These are phyloP conservation scores for Microstegium vimineum DNA, from an alignment of 176 grass and related monocot genomes.

Conservation along the genomic window DNA sequence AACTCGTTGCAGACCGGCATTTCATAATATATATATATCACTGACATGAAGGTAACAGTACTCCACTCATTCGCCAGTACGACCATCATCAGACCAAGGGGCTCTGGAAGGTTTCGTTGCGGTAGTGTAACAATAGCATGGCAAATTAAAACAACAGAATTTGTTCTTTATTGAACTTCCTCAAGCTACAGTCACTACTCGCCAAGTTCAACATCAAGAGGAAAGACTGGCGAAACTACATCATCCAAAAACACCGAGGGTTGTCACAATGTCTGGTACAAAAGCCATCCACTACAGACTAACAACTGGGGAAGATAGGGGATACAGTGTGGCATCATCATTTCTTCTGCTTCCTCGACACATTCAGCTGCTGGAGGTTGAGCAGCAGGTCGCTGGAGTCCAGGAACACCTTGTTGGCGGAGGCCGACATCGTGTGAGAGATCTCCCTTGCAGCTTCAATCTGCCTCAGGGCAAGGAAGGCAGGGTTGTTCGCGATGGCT, in stretches of 20 bases:
- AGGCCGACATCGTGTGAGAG: conserved; percentile 62
- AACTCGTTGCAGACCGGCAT: accelerated
- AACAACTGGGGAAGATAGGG: neutral
- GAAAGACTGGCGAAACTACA: neutral
- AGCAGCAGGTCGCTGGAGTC: conserved; percentile 71
- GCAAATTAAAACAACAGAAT: neutral
- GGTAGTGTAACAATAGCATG: too few relatives aligned
- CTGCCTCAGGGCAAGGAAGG: conserved; percentile 67
- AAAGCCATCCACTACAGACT: neutral
- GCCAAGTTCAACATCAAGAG: neutral
- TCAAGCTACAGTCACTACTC: neutral
- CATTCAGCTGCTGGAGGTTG: conserved; percentile 55
- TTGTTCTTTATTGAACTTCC: conserved; percentile 16
- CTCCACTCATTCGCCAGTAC: too few relatives aligned
- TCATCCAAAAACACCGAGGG: neutral
- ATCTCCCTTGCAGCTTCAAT: conserved; percentile 86
- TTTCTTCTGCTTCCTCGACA: conserved; percentile 43
- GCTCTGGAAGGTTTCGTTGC: too few relatives aligned
- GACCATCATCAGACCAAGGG: too few relatives aligned
- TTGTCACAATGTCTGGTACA: neutral
- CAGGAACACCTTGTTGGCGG: conserved; percentile 84
- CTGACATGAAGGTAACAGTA: too few relatives aligned
- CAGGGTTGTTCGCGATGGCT: conserved; percentile 77
- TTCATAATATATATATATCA: too few relatives aligned
- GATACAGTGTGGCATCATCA: neutral